Conservation (phyloP, 495 filamentous ascomycete genomes). For the Hypoxylon subgilvum region DNA sequence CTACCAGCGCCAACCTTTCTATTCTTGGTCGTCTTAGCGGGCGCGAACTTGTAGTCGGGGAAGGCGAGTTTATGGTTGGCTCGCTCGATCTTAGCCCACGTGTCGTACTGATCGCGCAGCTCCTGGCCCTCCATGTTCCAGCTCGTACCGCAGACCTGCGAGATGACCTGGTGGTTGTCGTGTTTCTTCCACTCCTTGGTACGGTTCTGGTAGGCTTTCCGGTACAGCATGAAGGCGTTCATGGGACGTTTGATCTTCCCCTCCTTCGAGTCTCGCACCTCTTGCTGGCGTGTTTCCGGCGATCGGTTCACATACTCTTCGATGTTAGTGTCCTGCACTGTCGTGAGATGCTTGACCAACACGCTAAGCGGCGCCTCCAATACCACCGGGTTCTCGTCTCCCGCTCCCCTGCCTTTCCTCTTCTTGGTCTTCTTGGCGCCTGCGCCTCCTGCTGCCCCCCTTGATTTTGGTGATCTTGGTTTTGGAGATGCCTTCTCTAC, state of each 20-base stretch:
- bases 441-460: constrained; percentile 12
- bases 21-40: constrained; percentile 72
- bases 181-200: constrained; percentile 82
- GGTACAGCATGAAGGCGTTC: constrained; percentile 99
- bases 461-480: too few relatives aligned
- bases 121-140: constrained; percentile 81
- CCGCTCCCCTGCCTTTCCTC: constrained; percentile 58
- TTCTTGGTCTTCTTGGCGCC: constrained; percentile 50
- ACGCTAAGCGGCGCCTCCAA: constrained; percentile 76
- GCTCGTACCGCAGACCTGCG: constrained; percentile 78
- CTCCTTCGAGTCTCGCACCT: constrained; percentile 71
- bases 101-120: constrained; percentile 79
- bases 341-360: constrained; percentile 66
- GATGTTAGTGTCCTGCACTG: constrained; percentile 76
- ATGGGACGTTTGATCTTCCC: constrained; percentile 90
- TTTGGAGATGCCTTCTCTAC: constrained; percentile 46
- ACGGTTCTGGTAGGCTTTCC: constrained; percentile 87
- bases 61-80: constrained; percentile 84
- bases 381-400: constrained; percentile 55
- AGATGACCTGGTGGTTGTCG: constrained; percentile 95
- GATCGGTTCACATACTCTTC: constrained; percentile 79
- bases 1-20: constrained; percentile 14
- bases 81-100: constrained; percentile 80
- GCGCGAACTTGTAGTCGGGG: constrained; percentile 94
- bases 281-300: constrained; percentile 65